phyloP scores from a whole-genome alignment of 1,284 basidiomycete genomes.

The Naganishia liquefaciens region DNA sequence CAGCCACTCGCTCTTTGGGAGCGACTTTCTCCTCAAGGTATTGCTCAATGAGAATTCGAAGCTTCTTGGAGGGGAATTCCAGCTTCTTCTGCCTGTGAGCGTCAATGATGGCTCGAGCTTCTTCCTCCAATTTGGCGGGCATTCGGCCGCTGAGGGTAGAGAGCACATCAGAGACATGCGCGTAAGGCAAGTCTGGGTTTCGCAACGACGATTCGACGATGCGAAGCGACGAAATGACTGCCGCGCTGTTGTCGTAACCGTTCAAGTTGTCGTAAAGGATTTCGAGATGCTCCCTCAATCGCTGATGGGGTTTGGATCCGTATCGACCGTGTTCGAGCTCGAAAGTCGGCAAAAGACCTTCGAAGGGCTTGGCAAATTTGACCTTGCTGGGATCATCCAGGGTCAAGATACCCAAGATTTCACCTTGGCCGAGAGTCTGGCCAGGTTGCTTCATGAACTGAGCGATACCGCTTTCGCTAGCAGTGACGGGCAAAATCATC shows the following conservation, averaged over 20 bases:
- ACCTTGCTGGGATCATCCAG: conserved; percentile 96
- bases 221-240: conserved; percentile 48
- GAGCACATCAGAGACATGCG: conserved; percentile 79
- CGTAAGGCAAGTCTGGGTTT: conserved; percentile 85
- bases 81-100: conserved; percentile 67
- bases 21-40: conserved; percentile 80
- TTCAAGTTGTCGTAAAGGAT: conserved; percentile 89
- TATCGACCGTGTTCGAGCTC: conserved; percentile 77
- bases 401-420: conserved; percentile 95
- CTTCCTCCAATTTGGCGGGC: conserved; percentile 86
- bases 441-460: conserved; percentile 98
- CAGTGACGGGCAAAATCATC: conserved; percentile 98
- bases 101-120: conserved; percentile 77
- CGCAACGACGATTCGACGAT: conserved; percentile 55
- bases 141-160: conserved; percentile 91
- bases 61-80: conserved; percentile 77
- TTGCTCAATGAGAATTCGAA: conserved; percentile 65
- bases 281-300: conserved; percentile 72
- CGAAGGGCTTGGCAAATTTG: conserved; percentile 97
- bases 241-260: conserved; percentile 83
- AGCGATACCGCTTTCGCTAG: conserved; percentile 93
- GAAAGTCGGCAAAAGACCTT: conserved; percentile 83
- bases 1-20: conserved; percentile 73
- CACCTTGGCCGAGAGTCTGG: conserved; percentile 93
- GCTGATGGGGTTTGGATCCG: conserved; percentile 90